phyloP scores from a whole-genome alignment of 1,284 basidiomycete species.

The Ustilago loliicola region DNA sequence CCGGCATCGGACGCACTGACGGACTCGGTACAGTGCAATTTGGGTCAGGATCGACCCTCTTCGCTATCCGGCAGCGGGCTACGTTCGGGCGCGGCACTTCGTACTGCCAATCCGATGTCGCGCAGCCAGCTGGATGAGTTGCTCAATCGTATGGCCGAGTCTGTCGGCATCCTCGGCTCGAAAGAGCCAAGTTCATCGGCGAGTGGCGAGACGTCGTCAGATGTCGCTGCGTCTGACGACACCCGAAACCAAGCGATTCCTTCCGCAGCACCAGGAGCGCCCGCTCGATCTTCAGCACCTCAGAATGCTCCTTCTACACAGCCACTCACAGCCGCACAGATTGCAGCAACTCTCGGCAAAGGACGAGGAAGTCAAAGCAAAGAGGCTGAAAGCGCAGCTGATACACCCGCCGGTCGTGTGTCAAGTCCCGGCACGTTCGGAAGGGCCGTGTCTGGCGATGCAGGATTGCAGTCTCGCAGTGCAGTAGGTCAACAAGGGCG shows the following conservation, averaged over 20 bases:
- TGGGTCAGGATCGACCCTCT: slow-evolving; percentile 25
- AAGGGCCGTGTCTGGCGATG: slow-evolving; percentile 15
- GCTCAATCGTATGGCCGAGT: slow-evolving; percentile 58
- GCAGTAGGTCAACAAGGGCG: slow-evolving; percentile 24
- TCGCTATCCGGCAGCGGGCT: slow-evolving; percentile 34
- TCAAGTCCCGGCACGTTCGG: slow-evolving; percentile 19
- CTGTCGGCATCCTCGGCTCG: slow-evolving; percentile 38
- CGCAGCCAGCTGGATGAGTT: slow-evolving; percentile 61
- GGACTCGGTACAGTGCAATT: slow-evolving; percentile 34
- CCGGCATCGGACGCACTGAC: slow-evolving; percentile 23
- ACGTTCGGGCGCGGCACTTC: slow-evolving; percentile 25
- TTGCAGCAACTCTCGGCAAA: slow-evolving; percentile 20
- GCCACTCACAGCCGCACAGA: slow-evolving; percentile 19
- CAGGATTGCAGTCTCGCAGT: slow-evolving; percentile 12
- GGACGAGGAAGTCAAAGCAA: slow-evolving; percentile 15
- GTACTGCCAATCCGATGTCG: slow-evolving; percentile 41
- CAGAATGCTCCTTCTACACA: slow-evolving; percentile 1
- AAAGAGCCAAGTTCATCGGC: slow-evolving; percentile 21
- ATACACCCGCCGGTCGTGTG: slow-evolving; percentile 1
- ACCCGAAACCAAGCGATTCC: background rate
- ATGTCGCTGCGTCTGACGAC: slow-evolving; percentile 9
- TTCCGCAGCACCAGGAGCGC: background rate
- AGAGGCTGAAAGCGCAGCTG: background rate
- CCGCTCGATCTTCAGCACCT: background rate
- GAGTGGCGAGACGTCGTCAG: slow-evolving; percentile 23